Percentiles rank a stretch among this genome's conserved stretches.
These are phyloP conservation scores for Trichomonascaceae sp. DNA, from an alignment of 1,139 yeast genomes.

Conservation along the genomic window DNA sequence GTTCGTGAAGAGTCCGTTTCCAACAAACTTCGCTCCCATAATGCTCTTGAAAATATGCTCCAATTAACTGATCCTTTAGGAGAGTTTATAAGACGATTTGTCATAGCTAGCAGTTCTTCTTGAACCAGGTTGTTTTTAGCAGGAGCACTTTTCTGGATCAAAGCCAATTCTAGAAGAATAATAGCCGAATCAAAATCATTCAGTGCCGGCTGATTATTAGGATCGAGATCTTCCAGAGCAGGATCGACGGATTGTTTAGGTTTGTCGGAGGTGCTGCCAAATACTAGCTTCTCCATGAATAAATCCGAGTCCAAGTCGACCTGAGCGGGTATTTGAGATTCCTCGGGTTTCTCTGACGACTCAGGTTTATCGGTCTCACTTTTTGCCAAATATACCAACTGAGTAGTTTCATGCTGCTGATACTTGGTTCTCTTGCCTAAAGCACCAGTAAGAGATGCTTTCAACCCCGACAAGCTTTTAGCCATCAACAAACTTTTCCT, in stretches of 20 bases:
- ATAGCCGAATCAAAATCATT: slow-evolving; percentile 67
- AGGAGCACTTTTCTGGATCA: slow-evolving; percentile 66
- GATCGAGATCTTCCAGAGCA: slow-evolving; percentile 54
- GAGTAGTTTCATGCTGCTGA: slow-evolving; percentile 65
- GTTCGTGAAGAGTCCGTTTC: slow-evolving; percentile 81
- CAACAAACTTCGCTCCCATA: slow-evolving; percentile 84
- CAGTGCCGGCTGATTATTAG: slow-evolving; percentile 74
- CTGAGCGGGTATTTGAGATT: slow-evolving; percentile 25
- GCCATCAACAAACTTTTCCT: slow-evolving; percentile 49
- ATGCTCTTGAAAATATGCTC: slow-evolving; percentile 72
- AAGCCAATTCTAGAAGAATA: slow-evolving; percentile 58
- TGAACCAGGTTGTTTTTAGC: slow-evolving; percentile 62
- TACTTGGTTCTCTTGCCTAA: slow-evolving; percentile 82
- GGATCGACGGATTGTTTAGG: slow-evolving; percentile 57
- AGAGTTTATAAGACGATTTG: slow-evolving; percentile 60
- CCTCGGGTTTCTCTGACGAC: slow-evolving; percentile 7
- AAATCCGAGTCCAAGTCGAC: slow-evolving; percentile 70
- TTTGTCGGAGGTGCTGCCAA: slow-evolving; percentile 14
- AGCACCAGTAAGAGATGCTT: slow-evolving; percentile 74
- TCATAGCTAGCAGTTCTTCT: slow-evolving; percentile 74
- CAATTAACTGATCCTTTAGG: slow-evolving; percentile 53
- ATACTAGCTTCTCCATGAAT: slow-evolving; percentile 67
- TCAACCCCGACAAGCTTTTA: slow-evolving; percentile 50
- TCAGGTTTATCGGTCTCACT: slow-evolving; percentile 32
- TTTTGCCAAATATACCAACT: slow-evolving; percentile 74